Conservation (phyloP, 306 rosid genomes). For the Prunus fruticosa region DNA sequence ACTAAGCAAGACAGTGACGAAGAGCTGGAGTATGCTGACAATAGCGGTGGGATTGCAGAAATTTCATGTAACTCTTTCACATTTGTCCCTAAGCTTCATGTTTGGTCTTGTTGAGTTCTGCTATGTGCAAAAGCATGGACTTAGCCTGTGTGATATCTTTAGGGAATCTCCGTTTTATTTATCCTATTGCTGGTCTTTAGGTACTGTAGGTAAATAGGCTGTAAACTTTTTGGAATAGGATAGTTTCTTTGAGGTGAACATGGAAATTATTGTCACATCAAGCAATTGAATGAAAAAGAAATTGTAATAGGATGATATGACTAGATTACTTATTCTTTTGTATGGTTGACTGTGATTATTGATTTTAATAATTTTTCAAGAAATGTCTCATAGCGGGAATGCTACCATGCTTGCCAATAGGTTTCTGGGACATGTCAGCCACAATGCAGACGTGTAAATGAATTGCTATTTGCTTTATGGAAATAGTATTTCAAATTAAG, state of each 20-base stretch:
- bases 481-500: background rate
- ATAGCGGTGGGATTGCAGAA: conserved; percentile 65
- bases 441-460: background rate
- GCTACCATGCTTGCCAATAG: background rate
- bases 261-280: conserved; percentile 2
- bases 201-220: background rate
- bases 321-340: background rate
- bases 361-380: background rate
- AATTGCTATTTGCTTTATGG: background rate
- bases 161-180: background rate
- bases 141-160: background rate
- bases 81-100: background rate
- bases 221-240: background rate
- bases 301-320: background rate
- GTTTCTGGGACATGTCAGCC: background rate
- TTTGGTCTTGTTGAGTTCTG: conserved; percentile 15
- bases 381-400: background rate
- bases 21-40: conserved; percentile 96
- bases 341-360: background rate
- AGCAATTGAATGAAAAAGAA: conserved; percentile 14
- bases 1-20: conserved; percentile 91
- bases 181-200: background rate
- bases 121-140: conserved; percentile 2
- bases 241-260: background rate
- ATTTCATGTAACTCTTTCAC: conserved; percentile 26